Percentiles rank a stretch among this genome's conserved stretches.
phyloP scores from a whole-genome alignment of 371 early-diverging fungal genomes.

The Apophysomyces elegans region DNA sequence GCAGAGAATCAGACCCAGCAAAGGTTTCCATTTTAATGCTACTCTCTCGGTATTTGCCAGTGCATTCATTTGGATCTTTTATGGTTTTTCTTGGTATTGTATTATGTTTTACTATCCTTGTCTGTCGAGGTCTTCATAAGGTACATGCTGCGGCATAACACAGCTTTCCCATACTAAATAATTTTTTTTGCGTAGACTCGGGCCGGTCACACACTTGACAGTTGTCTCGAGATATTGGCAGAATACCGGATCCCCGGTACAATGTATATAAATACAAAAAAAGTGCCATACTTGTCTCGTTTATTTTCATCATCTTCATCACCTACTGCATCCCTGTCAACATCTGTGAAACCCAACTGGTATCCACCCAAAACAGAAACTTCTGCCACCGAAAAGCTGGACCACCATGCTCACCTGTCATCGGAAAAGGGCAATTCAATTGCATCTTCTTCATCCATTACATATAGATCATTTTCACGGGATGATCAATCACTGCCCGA shows the following conservation, averaged over 20 bases:
- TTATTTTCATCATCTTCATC: conserved; percentile 8
- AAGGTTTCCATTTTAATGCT: conserved; percentile 8
- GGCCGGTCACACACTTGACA: conserved; percentile 15
- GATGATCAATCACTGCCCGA: not conserved
- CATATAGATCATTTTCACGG: not conserved
- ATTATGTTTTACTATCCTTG: not conserved
- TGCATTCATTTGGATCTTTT: conserved; percentile 9
- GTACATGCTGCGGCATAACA: not conserved
- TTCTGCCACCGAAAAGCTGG: not conserved
- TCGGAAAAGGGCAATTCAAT: conserved; percentile 1
- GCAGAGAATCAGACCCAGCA: conserved; percentile 8
- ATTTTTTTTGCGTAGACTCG: not conserved
- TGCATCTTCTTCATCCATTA: conserved; percentile 1
- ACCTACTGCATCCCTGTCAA: conserved; percentile 7
- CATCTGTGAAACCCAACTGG: not conserved
- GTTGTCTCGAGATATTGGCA: conserved; percentile 11
- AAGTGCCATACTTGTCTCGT: conserved; percentile 7
- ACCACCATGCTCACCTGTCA: conserved; percentile 1
- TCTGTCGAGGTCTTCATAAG: conserved; percentile 1
- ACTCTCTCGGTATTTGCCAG: conserved; percentile 1
- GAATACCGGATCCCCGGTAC: conserved; percentile 14
- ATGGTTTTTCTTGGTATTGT: conserved; percentile 5
- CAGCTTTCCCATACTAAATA: not conserved
- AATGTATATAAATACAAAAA: conserved; percentile 10
- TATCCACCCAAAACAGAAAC: conserved; percentile 1